These are phyloP conservation scores for Rosa hybrid DNA, from an alignment of 331 rosid genomes.

Conservation along the genomic window DNA sequence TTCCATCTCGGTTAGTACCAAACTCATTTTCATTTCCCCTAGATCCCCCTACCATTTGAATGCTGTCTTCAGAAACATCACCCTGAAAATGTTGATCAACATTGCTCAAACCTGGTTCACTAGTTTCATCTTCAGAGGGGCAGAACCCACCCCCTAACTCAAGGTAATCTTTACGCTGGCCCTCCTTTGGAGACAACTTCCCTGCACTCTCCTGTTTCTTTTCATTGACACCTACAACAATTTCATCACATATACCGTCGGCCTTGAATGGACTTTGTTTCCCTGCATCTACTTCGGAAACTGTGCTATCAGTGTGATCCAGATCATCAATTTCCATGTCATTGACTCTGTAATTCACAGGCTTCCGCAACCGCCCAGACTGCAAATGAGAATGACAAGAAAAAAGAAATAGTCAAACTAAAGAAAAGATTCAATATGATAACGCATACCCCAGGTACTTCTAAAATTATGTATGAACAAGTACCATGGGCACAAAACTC, in stretches of 20 bases:
- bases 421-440: not conserved
- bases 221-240: slow-evolving; percentile 26
- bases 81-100: slow-evolving; percentile 25
- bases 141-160: slow-evolving; percentile 47
- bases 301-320: slow-evolving; percentile 33
- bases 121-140: slow-evolving; percentile 35
- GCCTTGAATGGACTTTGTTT: slow-evolving; percentile 25
- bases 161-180: slow-evolving; percentile 28
- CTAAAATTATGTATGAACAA: not conserved
- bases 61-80: slow-evolving; percentile 37
- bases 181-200: slow-evolving; percentile 26
- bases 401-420: slow-evolving; percentile 6
- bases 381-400: slow-evolving; percentile 31
- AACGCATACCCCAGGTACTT: not conserved
- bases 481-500: not conserved
- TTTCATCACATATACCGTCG: slow-evolving; percentile 27
- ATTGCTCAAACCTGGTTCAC: slow-evolving; percentile 24
- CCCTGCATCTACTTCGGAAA: slow-evolving; percentile 28
- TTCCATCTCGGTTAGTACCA: slow-evolving; percentile 27
- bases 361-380: slow-evolving; percentile 69
- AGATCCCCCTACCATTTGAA: slow-evolving; percentile 65
- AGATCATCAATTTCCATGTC: slow-evolving; percentile 45
- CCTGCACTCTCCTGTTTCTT: slow-evolving; percentile 22
- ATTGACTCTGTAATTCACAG: slow-evolving; percentile 49
- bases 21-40: slow-evolving; percentile 49